Evolutionary conservation across 2,329 filamentous ascomycete species (phyloP), one percentile per base, ranked within the genome.

Genomic region (Chalara sp.): DNA sequence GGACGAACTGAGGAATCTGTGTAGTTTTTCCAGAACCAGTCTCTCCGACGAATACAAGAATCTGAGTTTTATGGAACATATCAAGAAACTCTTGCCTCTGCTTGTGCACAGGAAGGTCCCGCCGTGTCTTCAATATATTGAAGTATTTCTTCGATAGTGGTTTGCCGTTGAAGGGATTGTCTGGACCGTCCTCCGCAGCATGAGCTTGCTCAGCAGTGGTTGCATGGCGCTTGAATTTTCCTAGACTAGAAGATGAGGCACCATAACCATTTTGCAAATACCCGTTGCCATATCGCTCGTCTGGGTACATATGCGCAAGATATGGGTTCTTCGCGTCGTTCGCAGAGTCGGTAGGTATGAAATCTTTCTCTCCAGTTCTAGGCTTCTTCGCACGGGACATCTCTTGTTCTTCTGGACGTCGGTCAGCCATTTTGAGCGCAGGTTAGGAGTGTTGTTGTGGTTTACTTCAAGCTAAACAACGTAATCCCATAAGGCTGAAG

Each of bases 11-110:
- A 2, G 93, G 93, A 55, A 99, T 97, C 75, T 99, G 93, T 0
- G 93, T 99, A 5, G 93, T 99, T 76, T 99, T 99, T 74, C 93
- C 93, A 59, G 93, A 99, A 81, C 95, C 93, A 6, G 93, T 99
- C 76, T 99, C 93, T 74, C 93, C 93, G 58, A 99, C 93, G 65
- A 99, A 96, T 63, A 99, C 93, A 54, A 99, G 83, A 60, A 99
- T 96, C 72, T 99, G 93, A 29, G 85, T 89, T 63, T 86, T 83
- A 63, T 99, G 95, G 72, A 95, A 99, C 64, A 95, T 81, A 65
- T 91, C 76, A 53, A 99, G 79, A 67, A 99, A 99, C 67, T 99
- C 93, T 70, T 93, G 83, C 69, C 87, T 88, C 70, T 99, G 93
- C 65, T 89, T 85, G 70, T 95, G 85, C 42, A 99, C 93, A 11